These are phyloP conservation scores for Penicillium decumbens DNA, from an alignment of 2,329 filamentous ascomycete genomes.

Conservation along the genomic window DNA sequence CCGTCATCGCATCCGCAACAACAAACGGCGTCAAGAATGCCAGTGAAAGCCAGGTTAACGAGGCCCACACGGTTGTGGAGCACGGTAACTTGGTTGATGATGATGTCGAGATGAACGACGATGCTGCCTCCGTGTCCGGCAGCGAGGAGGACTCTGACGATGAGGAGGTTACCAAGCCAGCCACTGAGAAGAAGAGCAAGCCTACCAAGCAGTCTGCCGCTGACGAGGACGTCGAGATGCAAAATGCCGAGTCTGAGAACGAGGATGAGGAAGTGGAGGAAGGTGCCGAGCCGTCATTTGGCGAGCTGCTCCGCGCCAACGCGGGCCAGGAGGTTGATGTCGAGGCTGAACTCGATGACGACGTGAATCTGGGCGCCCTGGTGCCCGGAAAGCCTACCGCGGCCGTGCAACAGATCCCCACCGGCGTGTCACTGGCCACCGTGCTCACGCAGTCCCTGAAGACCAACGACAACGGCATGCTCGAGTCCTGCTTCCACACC, in stretches of 20 bases:
- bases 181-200: slow-evolving; percentile 21
- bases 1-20: slow-evolving; percentile 44
- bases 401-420: slow-evolving; percentile 55
- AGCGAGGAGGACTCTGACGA: slow-evolving; percentile 30
- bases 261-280: slow-evolving; percentile 36
- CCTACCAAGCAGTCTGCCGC: slow-evolving; percentile 16
- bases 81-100: slow-evolving; percentile 46
- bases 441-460: slow-evolving; percentile 90
- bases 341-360: slow-evolving; percentile 46
- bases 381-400: slow-evolving; percentile 45
- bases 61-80: slow-evolving; percentile 53
- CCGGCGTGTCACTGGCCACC: slow-evolving; percentile 76
- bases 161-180: slow-evolving; percentile 18
- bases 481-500: slow-evolving; percentile 86
- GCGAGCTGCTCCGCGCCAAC: slow-evolving; percentile 70
- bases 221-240: slow-evolving; percentile 41
- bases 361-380: slow-evolving; percentile 41
- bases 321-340: slow-evolving; percentile 74
- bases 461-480: slow-evolving; percentile 81
- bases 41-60: slow-evolving; percentile 53
- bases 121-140: slow-evolving; percentile 24
- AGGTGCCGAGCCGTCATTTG: slow-evolving; percentile 66
- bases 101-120: slow-evolving; percentile 33
- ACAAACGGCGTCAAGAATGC: slow-evolving; percentile 52
- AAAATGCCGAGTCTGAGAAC: slow-evolving; percentile 31